Base-by-base conservation (phyloP, 805 yeast genomes). In the Isabelozyma heimii region DNA sequence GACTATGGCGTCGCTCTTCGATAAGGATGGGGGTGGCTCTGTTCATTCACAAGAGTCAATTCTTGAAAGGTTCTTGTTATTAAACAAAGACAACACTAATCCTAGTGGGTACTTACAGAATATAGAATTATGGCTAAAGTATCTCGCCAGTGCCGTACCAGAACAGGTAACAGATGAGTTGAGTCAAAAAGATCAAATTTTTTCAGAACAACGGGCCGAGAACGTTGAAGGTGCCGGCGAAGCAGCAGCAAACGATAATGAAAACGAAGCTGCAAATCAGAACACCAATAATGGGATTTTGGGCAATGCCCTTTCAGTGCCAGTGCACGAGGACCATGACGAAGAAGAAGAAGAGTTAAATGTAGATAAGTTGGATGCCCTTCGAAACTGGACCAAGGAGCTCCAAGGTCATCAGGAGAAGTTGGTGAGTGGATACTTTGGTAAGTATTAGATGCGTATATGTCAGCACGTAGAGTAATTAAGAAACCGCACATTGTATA, bases 131-230 rank as follows among this genome's bases (percentile, higher is more conserved):
- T 63, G 64, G 66, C 52, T 50, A 16, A 45, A 40, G 38, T 56
- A 51, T 28, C 47, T 71, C 41, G 35, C 33, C 14, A 62, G 64
- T 24, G 58, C 69, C 1, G 53, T 69, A 13, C 76, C 77, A 2
- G 49, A 54, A 2, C 59, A 55, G 24, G 59, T 54, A n/a, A 62
- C 58, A 41, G 46, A 47, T 12, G 64, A 60, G 27, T 48, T 71
- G 20, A 64, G 73, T 39, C 72, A 70, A 39, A 69, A 64, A 44
- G 75, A 69, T 45, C 73, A 69, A 49, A 60, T 69, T 14, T 57
- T 58, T n/a, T 59, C 63, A 3, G 69, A 67, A 46, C 72, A 68
- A 46, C 54, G 65, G 43, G 20, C 39, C 40, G 14, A 37, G 15
- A 37, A 37, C 16, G 44, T 27, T 27, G 51, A 42, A 13, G 45